Evolutionary conservation across 1,139 yeast species (phyloP).

Genomic region (Pneumocystis canis): DNA sequence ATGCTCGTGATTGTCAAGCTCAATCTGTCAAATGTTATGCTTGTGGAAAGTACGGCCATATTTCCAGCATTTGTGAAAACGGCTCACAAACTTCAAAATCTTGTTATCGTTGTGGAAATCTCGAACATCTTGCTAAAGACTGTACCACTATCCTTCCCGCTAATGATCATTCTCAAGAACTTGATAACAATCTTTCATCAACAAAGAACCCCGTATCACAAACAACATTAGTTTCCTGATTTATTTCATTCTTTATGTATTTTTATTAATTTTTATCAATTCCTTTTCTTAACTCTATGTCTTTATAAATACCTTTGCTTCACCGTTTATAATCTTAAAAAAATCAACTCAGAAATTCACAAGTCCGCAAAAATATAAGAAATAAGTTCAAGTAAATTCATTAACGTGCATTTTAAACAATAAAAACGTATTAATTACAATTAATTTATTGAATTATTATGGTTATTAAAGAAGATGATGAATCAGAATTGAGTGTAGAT

Average conservation of each 20-base stretch:
- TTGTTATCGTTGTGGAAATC: slow-evolving; percentile 1
- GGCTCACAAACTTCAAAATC: not conserved
- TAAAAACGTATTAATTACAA: not conserved
- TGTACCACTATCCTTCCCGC: slow-evolving; percentile 9
- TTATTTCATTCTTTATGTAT: not conserved
- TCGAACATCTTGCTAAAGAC: not conserved
- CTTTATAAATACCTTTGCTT: not conserved
- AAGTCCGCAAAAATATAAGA: not conserved
- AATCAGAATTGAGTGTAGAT: not conserved
- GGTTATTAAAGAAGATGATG: not conserved
- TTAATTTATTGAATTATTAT: not conserved
- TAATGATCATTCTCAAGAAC: not conserved
- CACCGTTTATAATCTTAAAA: not conserved
- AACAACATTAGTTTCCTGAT: not conserved
- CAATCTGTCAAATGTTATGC: not conserved
- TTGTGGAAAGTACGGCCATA: slow-evolving; percentile 1
- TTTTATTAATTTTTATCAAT: not conserved
- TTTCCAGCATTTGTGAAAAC: not conserved
- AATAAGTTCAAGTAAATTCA: not conserved
- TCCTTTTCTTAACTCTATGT: not conserved
- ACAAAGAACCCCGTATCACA: not conserved
- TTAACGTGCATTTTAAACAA: not conserved
- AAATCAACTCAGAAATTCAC: not conserved
- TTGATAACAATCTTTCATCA: not conserved
- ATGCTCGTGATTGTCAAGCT: slow-evolving; percentile 69